Evolutionary conservation across 192 early-diverging fungal genomes (phyloP), one percentile per base, ranked within the genome.

Genomic region (Hyaloraphidium curvatum): DNA sequence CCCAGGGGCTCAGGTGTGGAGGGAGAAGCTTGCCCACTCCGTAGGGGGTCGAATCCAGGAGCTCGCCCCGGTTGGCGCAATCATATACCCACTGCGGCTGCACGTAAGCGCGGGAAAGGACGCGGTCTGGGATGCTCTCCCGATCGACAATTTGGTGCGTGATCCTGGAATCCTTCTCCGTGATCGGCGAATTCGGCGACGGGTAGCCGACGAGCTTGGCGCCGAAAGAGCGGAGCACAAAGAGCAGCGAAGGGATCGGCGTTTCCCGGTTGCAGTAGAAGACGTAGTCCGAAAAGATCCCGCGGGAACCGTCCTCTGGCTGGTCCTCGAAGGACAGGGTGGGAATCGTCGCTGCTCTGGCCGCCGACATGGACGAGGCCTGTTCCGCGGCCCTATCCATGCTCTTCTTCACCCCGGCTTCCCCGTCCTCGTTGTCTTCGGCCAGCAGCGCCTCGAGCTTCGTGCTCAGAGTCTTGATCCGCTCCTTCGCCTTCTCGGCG

Each of bases 41-140:
- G 58, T 98, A 98, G 9, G 59, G 60, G 1, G 41, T 37, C 16
- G 68, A 63, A 50, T 63, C 63, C 41, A 95, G 60, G 28, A 93
- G 62, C 51, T 82, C 78, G 3, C 74, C 66, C 19, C 86, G 83
- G 53, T 98, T 98, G 53, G 94, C 72, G 59, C 77, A 81, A 63
- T 98, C 94, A 69, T 84, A 89, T 16, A 91, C 73, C 94, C 94
- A 98, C 66, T 98, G 94, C n/a, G 94, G 94, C 67, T 95, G 94
- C 30, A 95, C 70, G 57, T 90, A 94, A 9, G 70, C 70, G 59
- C 90, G 78, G 29, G 63, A 30, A 0, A 62, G 55, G 29, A 55
- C 40, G 22, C 41, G 48, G 26, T 31, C 27, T 17, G 55, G 4
- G 17, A 19, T 43, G 1, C 3, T 22, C 26, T 54, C 59, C 7